Evolutionary conservation across 2,329 filamentous ascomycete species (phyloP).

Genomic region (Alternaria arbusti): DNA sequence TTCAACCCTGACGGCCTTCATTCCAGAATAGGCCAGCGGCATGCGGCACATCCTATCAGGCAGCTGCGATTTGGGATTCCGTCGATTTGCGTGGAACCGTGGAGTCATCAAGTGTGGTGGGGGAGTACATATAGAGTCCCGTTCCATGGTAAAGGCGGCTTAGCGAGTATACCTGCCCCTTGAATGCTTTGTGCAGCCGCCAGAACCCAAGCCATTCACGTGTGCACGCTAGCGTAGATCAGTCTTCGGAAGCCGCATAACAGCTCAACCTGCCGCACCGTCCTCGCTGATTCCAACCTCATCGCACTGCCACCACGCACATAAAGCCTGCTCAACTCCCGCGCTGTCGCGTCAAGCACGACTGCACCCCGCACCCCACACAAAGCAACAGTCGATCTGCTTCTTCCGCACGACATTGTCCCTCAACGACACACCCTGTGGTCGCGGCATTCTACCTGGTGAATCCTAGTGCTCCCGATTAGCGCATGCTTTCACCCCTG

Average conservation of each 20-base stretch:
- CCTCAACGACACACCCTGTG: neutral
- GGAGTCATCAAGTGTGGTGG: slow-evolving; percentile 1
- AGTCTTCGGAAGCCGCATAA: slow-evolving; percentile 7
- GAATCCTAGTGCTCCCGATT: neutral
- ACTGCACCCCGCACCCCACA: neutral
- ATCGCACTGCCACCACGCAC: neutral
- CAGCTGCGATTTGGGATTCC: neutral
- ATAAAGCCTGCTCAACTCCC: neutral
- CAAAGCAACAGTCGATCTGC: neutral
- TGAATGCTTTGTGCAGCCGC: slow-evolving; percentile 3
- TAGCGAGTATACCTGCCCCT: slow-evolving; percentile 2
- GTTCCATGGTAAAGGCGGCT: slow-evolving; percentile 7
- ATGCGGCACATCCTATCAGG: neutral
- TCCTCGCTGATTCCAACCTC: neutral
- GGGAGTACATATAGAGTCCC: neutral
- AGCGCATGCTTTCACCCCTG: slow-evolving; percentile 7
- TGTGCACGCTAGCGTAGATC: slow-evolving; percentile 10
- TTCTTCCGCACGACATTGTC: neutral
- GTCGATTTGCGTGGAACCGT: neutral
- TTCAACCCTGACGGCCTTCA: neutral
- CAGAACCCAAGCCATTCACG: slow-evolving; percentile 8
- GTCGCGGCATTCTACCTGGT: neutral
- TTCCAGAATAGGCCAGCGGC: neutral
- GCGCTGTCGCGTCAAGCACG: neutral
- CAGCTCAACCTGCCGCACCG: neutral